Conservation (phyloP, 2,329 filamentous ascomycete species). For the Xylariaceae sp. region DNA sequence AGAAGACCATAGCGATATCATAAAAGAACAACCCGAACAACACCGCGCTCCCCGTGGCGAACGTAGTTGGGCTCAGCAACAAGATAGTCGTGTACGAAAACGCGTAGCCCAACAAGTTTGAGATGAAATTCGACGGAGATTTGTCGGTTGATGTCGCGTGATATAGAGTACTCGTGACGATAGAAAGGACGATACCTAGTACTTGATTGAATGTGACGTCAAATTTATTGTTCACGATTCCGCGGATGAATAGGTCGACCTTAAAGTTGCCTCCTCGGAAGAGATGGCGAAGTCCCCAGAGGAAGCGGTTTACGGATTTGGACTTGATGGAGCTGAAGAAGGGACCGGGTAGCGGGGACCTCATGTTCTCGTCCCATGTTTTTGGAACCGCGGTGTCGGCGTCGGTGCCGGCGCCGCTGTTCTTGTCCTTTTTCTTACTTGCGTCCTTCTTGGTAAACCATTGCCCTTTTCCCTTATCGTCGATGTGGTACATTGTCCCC, state of each 20-base stretch:
- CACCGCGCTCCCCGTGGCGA: constrained; percentile 74
- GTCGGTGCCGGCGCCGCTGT: not conserved
- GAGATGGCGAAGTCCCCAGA: constrained; percentile 52
- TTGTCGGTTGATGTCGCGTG: too few relatives aligned
- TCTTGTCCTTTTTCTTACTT: constrained; percentile 17
- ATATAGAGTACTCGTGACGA: constrained; percentile 57
- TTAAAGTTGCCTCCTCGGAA: constrained; percentile 51
- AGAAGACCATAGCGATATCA: constrained; percentile 90
- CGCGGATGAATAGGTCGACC: constrained; percentile 48
- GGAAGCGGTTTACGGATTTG: constrained; percentile 18
- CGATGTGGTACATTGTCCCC: constrained; percentile 43
- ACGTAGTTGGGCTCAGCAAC: constrained; percentile 84
- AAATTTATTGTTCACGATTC: constrained; percentile 44
- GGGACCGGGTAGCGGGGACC: constrained; percentile 38
- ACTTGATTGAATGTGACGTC: constrained; percentile 55
- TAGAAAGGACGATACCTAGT: constrained; percentile 51
- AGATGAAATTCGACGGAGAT: constrained; percentile 55
- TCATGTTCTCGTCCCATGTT: constrained; percentile 29
- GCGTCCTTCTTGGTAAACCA: constrained; percentile 29
- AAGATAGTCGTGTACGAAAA: constrained; percentile 82
- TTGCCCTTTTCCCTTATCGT: constrained; percentile 39
- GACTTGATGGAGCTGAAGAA: constrained; percentile 33
- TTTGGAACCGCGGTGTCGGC: not conserved
- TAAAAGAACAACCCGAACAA: constrained; percentile 84
- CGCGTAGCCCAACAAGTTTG: constrained; percentile 81